Conservation (phyloP, 768 basidiomycete genomes). For the Hericium rajendrae region DNA sequence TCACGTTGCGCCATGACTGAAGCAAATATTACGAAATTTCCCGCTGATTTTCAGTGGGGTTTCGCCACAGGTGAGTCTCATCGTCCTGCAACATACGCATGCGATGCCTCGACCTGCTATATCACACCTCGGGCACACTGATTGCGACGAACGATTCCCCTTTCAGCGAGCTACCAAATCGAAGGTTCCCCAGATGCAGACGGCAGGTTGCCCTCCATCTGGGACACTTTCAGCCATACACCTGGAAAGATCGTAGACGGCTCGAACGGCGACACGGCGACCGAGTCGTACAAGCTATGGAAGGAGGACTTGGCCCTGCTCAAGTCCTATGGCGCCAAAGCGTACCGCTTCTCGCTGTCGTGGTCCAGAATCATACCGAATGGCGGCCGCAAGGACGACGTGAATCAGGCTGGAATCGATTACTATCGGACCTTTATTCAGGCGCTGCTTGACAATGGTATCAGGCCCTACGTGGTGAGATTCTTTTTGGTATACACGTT, state of each 20-base stretch:
- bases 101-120: background rate
- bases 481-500: background rate
- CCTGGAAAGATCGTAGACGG: constrained; percentile 36
- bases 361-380: constrained; percentile 48
- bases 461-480: constrained; percentile 34
- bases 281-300: constrained; percentile 36
- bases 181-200: constrained; percentile 34
- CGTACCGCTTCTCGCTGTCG: constrained; percentile 42
- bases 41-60: background rate
- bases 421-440: constrained; percentile 39
- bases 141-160: background rate
- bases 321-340: constrained; percentile 35
- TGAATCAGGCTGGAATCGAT: constrained; percentile 36
- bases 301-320: constrained; percentile 36
- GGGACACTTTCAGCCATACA: constrained; percentile 39
- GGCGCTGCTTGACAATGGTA: constrained; percentile 33
- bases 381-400: constrained; percentile 34
- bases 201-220: constrained; percentile 33
- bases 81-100: background rate
- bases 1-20: background rate
- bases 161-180: constrained; percentile 36
- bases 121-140: too few species aligned
- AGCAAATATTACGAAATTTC: background rate
- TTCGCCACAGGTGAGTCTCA: background rate
- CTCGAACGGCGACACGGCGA: constrained; percentile 33